These are phyloP conservation scores for Sanghuangporus sanghuang DNA, from an alignment of 1,284 basidiomycete species.

Conservation along the genomic window DNA sequence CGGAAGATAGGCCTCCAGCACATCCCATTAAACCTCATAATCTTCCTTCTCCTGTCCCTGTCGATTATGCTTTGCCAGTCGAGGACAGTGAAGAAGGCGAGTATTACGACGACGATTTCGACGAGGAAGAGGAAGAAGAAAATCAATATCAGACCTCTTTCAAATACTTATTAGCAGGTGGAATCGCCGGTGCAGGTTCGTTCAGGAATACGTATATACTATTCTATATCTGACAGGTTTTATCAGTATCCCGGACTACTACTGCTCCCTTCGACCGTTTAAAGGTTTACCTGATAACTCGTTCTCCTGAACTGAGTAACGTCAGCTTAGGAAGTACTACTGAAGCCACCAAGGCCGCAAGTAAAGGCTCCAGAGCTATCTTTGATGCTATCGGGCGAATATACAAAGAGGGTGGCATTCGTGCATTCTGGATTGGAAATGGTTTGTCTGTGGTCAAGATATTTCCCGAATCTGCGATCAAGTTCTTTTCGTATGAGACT, in stretches of 20 bases:
- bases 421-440: slow-evolving; percentile 92
- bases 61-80: slow-evolving; percentile 26
- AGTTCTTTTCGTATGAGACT: slow-evolving; percentile 95
- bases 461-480: slow-evolving; percentile 96
- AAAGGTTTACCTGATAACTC: slow-evolving; percentile 95
- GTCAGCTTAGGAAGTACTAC: slow-evolving; percentile 28
- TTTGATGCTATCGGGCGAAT: slow-evolving; percentile 71
- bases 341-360: slow-evolving; percentile 36
- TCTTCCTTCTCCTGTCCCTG: slow-evolving; percentile 24
- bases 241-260: slow-evolving; percentile 83
- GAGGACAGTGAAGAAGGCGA: slow-evolving; percentile 34
- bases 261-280: slow-evolving; percentile 98
- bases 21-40: slow-evolving; percentile 24
- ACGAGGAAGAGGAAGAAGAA: slow-evolving; percentile 57
- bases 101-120: slow-evolving; percentile 37
- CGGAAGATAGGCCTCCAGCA: slow-evolving; percentile 55
- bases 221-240: slow-evolving; percentile 13
- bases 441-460: slow-evolving; percentile 86
- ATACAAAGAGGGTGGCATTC: slow-evolving; percentile 82
- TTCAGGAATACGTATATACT: slow-evolving; percentile 3
- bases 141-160: slow-evolving; percentile 67
- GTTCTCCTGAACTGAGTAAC: slow-evolving; percentile 63
- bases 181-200: slow-evolving; percentile 88
- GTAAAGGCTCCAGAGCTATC: slow-evolving; percentile 67
- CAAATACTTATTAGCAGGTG: slow-evolving; percentile 91